Evolutionary conservation across 331 rosid genomes (phyloP), one percentile per base, ranked within the genome.

Genomic region (Malus hybrid): DNA sequence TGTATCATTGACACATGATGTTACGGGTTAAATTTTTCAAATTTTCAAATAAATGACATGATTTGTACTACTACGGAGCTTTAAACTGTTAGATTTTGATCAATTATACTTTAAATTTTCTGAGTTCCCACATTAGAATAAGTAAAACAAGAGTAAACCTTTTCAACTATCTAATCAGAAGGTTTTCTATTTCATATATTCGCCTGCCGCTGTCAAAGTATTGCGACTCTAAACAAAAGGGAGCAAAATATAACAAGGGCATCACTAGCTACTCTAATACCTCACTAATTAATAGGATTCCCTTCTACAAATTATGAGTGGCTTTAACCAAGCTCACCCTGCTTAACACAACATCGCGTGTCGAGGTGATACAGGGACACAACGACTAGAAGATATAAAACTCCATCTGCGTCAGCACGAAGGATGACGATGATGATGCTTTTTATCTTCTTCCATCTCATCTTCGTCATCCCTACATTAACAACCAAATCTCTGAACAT

Each of bases 401-500:
- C 65, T 78, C 66, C 57, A 64, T 68, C 46, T 6, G 30, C 55
- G 57, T 77, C 80, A 79, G 19, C 85, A 80, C 8, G 84, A 80
- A 3, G 56, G 26, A 6, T 66, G 80, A 64, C 69, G 83, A 74
- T 20, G 77, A 26, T 75, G 63, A 24, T 77, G 73, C 75, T 74
- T 72, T 78, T 74, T 76, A 66, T 89, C 95, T 72, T 93, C 97
- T 12, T 91, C 93, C 97, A 89, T 89, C 44, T 63, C 86, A 80
- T 88, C 90, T 16, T 61, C 79, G 46, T 7, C 76, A 63, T 70
- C 76, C 86, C 95, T 93, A 87, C 75, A 72, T 32, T 34, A 73
- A 73, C 60, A 57, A 60, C 33, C 64, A 34, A 67, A 64, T 52
- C 63, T n/a, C 52, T 8, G 36, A 7, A 44, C 24, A 60, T 66